Conservation (phyloP, 257 asterid species). For the Eustoma russellianum region DNA sequence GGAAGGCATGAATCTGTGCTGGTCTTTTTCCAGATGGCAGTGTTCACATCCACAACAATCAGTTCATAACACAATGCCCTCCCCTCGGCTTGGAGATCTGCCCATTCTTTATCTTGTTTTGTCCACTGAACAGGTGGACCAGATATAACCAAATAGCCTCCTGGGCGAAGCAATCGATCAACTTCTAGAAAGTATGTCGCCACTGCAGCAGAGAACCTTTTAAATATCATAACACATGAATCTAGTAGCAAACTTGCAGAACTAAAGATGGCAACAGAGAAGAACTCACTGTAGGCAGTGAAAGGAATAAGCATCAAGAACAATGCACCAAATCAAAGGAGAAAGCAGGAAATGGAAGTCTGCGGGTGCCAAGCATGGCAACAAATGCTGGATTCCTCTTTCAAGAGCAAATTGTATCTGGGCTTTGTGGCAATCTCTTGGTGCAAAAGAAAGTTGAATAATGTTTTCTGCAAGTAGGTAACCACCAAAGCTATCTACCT, state of each 20-base stretch:
- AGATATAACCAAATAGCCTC: conserved; percentile 89
- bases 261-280: conserved; percentile 1
- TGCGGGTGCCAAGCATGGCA: conserved; percentile 95
- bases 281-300: conserved; percentile 79
- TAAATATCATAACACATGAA: conserved; percentile 13
- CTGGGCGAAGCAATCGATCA: conserved; percentile 93
- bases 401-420: conserved; percentile 97
- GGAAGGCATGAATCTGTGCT: conserved; percentile 67
- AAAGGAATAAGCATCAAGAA: conserved; percentile 94
- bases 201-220: conserved; percentile 44
- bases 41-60: conserved; percentile 92
- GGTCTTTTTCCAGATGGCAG: conserved; percentile 91
- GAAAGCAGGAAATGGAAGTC: conserved; percentile 89
- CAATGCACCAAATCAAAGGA: conserved; percentile 95
- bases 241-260: conserved; percentile 7
- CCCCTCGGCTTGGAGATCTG: conserved; percentile 87
- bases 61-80: conserved; percentile 78
- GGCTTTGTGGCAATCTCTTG: conserved; percentile 92
- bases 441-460: conserved; percentile 86
- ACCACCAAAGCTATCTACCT: conserved; percentile 99
- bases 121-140: conserved; percentile 99
- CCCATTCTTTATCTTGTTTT: conserved; percentile 96
- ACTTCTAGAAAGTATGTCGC: conserved; percentile 95
- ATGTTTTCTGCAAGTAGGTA: conserved; percentile 75
- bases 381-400: conserved; percentile 95